Conservation (phyloP, 2,329 filamentous ascomycete genomes). For the Coniochaeta sp. region DNA sequence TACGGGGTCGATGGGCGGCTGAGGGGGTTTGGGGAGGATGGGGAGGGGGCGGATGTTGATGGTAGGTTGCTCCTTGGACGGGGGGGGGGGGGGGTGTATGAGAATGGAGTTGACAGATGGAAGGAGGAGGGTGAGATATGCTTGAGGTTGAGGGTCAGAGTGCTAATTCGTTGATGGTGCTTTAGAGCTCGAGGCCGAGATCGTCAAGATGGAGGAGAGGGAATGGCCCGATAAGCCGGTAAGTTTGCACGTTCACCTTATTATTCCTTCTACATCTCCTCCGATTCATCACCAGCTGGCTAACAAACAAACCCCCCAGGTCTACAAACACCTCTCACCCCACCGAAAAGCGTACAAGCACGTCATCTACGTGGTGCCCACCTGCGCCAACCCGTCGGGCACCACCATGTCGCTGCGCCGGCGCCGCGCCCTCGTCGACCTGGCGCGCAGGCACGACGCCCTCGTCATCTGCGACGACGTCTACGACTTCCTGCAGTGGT, state of each 20-base stretch:
- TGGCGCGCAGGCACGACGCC: conserved; percentile 73
- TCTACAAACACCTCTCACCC: conserved; percentile 46
- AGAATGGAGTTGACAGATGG: conserved; percentile 11
- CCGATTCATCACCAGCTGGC: not conserved
- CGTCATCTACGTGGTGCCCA: conserved; percentile 81
- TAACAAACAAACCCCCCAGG: conserved; percentile 21
- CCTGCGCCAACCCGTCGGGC: conserved; percentile 82
- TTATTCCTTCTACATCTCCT: no score
- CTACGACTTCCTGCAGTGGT: conserved; percentile 89
- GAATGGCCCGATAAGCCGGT: conserved; percentile 6
- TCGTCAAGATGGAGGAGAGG: not conserved
- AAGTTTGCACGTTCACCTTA: not conserved
- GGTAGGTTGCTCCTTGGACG: no score
- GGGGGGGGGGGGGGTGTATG: conserved; percentile 39
- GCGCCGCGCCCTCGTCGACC: conserved; percentile 60
- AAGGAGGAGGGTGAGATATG: not conserved
- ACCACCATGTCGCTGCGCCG: conserved; percentile 69
- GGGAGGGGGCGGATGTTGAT: conserved; percentile 65
- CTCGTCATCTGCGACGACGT: conserved; percentile 87
- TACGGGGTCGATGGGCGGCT: conserved; percentile 40
- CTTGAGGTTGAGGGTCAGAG: no score
- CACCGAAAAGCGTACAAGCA: conserved; percentile 77
- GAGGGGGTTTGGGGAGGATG: conserved; percentile 67
- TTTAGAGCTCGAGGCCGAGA: not conserved
- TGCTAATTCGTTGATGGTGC: not conserved